Evolutionary conservation across 257 asterid species (phyloP).

Genomic region (Solanum ossicruentum): DNA sequence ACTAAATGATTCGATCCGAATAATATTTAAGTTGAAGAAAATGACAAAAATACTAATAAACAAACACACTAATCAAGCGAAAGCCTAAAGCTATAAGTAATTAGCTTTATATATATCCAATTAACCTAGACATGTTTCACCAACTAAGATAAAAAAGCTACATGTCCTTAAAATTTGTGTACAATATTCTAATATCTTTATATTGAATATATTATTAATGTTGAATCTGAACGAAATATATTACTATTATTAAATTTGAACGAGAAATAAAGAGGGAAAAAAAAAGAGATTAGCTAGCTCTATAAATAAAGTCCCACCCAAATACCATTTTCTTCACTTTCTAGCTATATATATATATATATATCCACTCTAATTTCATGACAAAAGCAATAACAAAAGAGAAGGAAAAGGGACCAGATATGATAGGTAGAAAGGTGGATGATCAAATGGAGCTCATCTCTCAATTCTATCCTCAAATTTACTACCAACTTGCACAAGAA

Average conservation of each 20-base stretch:
- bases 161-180: not conserved
- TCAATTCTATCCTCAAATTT: conserved; percentile 31
- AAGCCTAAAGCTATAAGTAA: too few relatives aligned
- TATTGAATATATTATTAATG: too few relatives aligned
- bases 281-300: not conserved
- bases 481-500: conserved; percentile 15
- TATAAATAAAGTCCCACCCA: not conserved
- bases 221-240: too few relatives aligned
- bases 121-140: not conserved
- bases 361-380: not conserved
- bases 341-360: too few relatives aligned
- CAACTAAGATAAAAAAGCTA: not conserved
- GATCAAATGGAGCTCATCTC: conserved; percentile 44
- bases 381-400: not conserved
- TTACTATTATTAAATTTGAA: not conserved
- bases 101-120: not conserved
- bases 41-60: too few relatives aligned
- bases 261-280: not conserved
- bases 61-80: too few relatives aligned
- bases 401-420: not conserved
- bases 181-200: not conserved
- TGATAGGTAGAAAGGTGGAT: conserved; percentile 10
- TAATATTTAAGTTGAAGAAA: too few relatives aligned
- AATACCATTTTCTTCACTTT: not conserved
- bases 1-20: too few relatives aligned